Evolutionary conservation across 2,329 filamentous ascomycete species (phyloP).

Genomic region (Talaromyces sp.): DNA sequence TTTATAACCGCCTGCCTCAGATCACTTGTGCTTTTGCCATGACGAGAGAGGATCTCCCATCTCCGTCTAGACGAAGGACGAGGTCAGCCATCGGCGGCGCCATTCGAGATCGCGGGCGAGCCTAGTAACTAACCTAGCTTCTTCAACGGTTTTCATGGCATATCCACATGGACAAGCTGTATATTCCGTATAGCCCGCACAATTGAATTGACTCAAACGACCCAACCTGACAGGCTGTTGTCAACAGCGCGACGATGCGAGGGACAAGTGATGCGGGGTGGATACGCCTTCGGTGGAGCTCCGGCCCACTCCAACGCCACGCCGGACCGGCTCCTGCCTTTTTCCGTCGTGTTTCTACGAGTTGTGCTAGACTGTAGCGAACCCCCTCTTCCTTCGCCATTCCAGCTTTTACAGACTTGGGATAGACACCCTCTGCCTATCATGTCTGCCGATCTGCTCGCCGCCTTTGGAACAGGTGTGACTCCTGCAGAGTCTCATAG

Average conservation of each 20-base stretch:
- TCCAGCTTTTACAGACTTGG: neutral
- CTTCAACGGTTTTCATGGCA: constrained; percentile 53
- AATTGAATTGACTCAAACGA: neutral
- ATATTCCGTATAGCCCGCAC: neutral
- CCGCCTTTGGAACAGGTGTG: constrained; percentile 42
- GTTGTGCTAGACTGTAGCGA: neutral
- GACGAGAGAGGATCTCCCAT: constrained; percentile 61
- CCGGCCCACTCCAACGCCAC: constrained; percentile 2
- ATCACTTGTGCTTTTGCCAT: constrained; percentile 54
- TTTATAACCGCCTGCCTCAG: constrained; percentile 62
- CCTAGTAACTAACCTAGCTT: constrained; percentile 44
- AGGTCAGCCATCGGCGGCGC: neutral
- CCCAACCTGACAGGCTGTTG: neutral
- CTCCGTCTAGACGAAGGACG: constrained; percentile 47
- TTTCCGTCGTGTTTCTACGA: neutral
- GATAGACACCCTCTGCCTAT: neutral
- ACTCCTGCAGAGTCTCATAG: constrained; percentile 7
- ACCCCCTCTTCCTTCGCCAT: neutral
- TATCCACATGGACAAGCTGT: constrained; percentile 3
- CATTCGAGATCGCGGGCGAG: neutral
- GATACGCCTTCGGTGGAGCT: neutral
- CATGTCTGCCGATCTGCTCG: constrained; percentile 54
- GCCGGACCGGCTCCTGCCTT: neutral
- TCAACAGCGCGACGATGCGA: constrained; percentile 8
- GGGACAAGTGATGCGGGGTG: constrained; percentile 11